Base-by-base conservation (phyloP, 2,329 filamentous ascomycete species). In the Pestalotiopsis fici region DNA sequence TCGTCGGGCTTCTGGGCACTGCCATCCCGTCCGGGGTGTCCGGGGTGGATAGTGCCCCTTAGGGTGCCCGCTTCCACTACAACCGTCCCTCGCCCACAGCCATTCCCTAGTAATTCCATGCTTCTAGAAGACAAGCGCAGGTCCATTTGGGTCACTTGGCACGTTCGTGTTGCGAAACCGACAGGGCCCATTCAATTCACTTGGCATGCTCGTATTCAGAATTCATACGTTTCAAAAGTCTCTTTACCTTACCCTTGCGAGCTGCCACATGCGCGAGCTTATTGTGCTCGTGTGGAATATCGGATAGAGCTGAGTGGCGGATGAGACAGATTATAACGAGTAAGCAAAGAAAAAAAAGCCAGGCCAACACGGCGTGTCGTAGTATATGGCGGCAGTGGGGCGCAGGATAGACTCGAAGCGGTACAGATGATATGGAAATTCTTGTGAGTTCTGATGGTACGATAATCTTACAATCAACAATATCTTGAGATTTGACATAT, bases 241-340 rank as follows among this genome's bases (percentile, higher is more conserved):
- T 5, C 80, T 65, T 59, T 73, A 73, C 59, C 74, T 73, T 21
- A 78, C 77, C 59, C 59, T 61, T 37, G 35, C 1, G 74, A 61
- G 59, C 25, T 31, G 35, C 56, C 27, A 59, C 15, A 23, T n/a
- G 67, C 5, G 37, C 37, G 12, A 13, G 37, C 12, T 18, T 12
- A 43, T 18, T 4, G 75, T 43, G 4, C 43, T 50, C 43, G n/a
- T 50, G 6, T 50, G 18, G 37, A 2, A 35, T 35, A 11, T 11
- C 11, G 31, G 31, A 11, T 35, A 35, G n/a, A 35, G 31, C 31
- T 35, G 31, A 35, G 31, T 35, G 6, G 31, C 3, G 31, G 5
- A 35, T 35, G 31, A 35, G n/a, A n/a, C n/a, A n/a, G n/a, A n/a
- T n/a, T n/a, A n/a, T n/a, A n/a, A n/a, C n/a, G n/a, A n/a, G n/a